Evolutionary conservation across 257 asterid species (phyloP).

Genomic region (Salvia splendens): DNA sequence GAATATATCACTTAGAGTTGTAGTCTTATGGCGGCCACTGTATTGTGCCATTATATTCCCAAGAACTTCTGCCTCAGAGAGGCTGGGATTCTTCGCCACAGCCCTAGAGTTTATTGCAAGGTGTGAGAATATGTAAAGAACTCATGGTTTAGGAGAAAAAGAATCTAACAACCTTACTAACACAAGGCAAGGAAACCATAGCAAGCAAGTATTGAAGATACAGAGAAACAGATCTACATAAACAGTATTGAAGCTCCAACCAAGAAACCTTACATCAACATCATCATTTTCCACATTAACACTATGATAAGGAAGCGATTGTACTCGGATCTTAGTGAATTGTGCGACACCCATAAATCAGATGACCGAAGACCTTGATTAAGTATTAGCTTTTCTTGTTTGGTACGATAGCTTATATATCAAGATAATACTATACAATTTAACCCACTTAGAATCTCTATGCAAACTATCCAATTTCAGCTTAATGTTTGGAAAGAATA

Average conservation of each 20-base stretch:
- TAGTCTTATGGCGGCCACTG: slow-evolving; percentile 11
- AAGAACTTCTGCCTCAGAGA: slow-evolving; percentile 31
- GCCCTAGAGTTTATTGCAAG: slow-evolving; percentile 37
- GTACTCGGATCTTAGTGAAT: background rate
- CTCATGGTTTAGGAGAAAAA: background rate
- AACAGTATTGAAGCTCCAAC: background rate
- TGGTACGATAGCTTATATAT: background rate
- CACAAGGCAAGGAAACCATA: slow-evolving; percentile 14
- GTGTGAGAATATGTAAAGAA: background rate
- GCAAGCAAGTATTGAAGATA: background rate
- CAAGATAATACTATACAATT: background rate
- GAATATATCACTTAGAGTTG: slow-evolving; percentile 27
- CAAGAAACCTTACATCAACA: background rate
- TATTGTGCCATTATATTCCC: slow-evolving; percentile 35
- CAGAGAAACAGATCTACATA: background rate
- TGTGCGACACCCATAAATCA: slow-evolving; percentile 1
- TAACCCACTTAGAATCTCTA: background rate
- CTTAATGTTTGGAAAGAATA: background rate
- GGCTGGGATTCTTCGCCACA: slow-evolving; percentile 30
- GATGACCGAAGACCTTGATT: background rate
- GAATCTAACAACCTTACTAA: slow-evolving; percentile 20
- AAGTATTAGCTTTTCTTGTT: background rate
- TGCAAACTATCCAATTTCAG: slow-evolving; percentile 7
- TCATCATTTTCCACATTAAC: too few relatives aligned
- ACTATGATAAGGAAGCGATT: background rate